Evolutionary conservation across 2,329 filamentous ascomycete species (phyloP).

Genomic region (Stenocarpella maydis): DNA sequence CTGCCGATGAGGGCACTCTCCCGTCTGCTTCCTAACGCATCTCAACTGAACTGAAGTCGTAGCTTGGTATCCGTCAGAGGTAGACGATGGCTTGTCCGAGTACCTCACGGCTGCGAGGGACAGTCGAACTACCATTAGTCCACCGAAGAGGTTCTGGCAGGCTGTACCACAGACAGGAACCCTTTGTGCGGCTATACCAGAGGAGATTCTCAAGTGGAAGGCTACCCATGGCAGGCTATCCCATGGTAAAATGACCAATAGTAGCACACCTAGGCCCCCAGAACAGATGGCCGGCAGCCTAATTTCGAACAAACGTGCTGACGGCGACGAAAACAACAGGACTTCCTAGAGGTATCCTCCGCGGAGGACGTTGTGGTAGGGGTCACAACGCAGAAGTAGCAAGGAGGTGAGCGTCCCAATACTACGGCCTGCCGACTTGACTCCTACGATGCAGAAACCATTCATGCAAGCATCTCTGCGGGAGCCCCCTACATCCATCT

Average conservation of each 20-base stretch:
- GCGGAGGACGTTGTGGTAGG: not conserved
- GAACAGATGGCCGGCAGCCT: no score
- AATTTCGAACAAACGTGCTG: not conserved
- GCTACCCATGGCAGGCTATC: not conserved
- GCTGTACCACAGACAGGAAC: no score
- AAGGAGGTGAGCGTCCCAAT: not conserved
- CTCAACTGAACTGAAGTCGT: not conserved
- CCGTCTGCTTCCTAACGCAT: no score
- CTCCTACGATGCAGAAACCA: not conserved
- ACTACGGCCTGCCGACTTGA: not conserved
- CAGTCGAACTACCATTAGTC: no score
- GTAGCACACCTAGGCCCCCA: not conserved
- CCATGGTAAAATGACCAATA: not conserved
- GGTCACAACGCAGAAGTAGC: not conserved
- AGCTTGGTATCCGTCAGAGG: not conserved
- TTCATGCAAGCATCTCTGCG: not conserved
- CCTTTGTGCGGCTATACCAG: no score
- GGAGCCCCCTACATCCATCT: no score
- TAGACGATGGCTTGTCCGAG: no score
- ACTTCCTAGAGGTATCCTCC: not conserved
- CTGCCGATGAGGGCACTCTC: not conserved
- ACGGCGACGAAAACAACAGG: constrained; percentile 3
- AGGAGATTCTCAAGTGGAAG: no score
- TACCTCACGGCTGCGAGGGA: no score
- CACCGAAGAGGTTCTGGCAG: no score